Base-by-base conservation (phyloP, 345 rosid genomes). In the Stellera chamaejasme region DNA sequence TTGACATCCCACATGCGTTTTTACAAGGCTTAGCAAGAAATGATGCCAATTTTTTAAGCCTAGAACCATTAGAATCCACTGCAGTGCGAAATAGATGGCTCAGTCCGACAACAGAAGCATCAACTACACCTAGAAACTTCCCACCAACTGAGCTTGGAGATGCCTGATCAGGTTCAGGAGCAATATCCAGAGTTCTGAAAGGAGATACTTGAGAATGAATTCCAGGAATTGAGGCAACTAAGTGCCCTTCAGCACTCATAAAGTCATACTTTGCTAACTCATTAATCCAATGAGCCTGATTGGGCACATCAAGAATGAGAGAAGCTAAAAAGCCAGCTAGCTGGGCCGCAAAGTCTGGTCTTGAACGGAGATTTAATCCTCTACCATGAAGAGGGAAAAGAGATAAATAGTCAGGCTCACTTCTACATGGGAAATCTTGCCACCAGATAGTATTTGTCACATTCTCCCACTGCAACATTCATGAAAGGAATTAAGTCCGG, bases 371-470 rank as follows among this genome's bases (percentile, higher is more conserved):
- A 66, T 41, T 69, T 47, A 48, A 16, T 71, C 69, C 74, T 72
- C 63, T 66, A 55, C 26, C 26, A 65, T 72, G 55, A 63, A 73
- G 79, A 48, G 72, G 39, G 65, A 91, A 91, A 69, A 91, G 85
- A 56, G 96, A 82, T 54, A 72, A 75, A 66, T 74, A 67, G 76
- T 83, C 82, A 53, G 95, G 82, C 13, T 66, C 68, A 54, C 69
- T 60, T 79, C 87, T 79, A 42, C 70, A 60, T 42, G 95, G 98
- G 57, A 91, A 91, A 74, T 91, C 96, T 91, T 91, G 96, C 98
- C 98, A 91, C 98, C 96, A 91, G 59, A 91, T 55, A 5, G 90
- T 85, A 73, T 91, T 91, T 53, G 98, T 91, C 69, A 88, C 90
- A 50, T 64, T 80, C 66, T 77, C 77, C 98, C 98, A 91, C 98